These are phyloP conservation scores for Gossypium mustelinum DNA, from an alignment of 345 rosid species.

Conservation along the genomic window DNA sequence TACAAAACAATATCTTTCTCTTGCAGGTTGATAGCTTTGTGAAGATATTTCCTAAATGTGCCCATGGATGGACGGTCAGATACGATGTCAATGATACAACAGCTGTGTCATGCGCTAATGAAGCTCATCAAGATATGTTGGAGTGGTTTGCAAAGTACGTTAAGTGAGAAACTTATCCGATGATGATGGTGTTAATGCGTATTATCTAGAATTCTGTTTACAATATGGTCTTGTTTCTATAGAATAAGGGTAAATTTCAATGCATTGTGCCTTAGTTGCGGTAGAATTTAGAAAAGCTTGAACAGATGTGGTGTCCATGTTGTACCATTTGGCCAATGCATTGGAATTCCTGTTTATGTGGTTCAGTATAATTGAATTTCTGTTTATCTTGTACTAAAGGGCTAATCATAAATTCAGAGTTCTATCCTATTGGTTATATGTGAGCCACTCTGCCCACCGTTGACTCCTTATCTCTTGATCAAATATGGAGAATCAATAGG, in stretches of 20 bases:
- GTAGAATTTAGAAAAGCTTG: not conserved
- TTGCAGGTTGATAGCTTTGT: slow-evolving; percentile 50
- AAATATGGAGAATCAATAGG: not conserved
- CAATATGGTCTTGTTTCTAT: too few relatives aligned
- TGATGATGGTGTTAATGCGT: not conserved
- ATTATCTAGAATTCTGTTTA: not conserved
- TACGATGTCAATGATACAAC: slow-evolving; percentile 42
- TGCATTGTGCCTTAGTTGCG: not conserved
- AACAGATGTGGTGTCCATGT: not conserved
- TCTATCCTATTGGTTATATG: too few relatives aligned
- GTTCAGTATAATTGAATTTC: not conserved
- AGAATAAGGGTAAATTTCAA: not conserved
- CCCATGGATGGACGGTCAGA: slow-evolving; percentile 77
- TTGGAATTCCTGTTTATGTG: not conserved
- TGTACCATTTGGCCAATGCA: not conserved
- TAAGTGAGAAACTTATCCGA: slow-evolving; percentile 34
- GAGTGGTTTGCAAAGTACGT: slow-evolving; percentile 58
- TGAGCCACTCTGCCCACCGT: not conserved
- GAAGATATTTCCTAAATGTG: slow-evolving; percentile 70
- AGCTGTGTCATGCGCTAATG: slow-evolving; percentile 51
- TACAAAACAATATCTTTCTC: not conserved
- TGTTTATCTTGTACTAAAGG: not conserved
- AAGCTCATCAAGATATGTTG: slow-evolving; percentile 62
- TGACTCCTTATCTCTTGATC: not conserved
- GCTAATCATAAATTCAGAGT: not conserved